Conservation (phyloP, 1,284 basidiomycete genomes). For the Cryptococcus maquisensis region DNA sequence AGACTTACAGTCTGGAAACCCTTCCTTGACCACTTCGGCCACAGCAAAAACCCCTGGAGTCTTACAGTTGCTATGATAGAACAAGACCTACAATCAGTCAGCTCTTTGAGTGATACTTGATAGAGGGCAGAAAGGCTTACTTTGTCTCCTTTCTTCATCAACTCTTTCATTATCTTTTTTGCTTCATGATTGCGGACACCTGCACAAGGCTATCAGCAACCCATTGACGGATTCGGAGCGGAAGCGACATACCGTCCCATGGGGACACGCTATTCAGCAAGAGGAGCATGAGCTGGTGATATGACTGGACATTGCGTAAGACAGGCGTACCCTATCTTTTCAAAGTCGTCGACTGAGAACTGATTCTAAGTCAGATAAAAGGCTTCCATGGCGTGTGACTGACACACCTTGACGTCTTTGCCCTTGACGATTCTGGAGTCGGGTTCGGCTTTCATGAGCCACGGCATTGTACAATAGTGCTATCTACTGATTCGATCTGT, state of each 20-base stretch:
- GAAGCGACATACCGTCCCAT: constrained; percentile 69
- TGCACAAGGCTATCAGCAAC: constrained; percentile 5
- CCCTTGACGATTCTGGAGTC: constrained; percentile 82
- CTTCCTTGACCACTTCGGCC: constrained; percentile 75
- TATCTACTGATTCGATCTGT: neutral
- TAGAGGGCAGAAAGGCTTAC: constrained; percentile 47
- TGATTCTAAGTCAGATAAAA: constrained; percentile 36
- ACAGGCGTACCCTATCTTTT: constrained; percentile 52
- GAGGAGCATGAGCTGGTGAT: neutral
- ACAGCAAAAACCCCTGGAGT: constrained; percentile 79
- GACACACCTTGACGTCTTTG: constrained; percentile 75
- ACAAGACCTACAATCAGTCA: constrained; percentile 46
- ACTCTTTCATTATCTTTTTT: constrained; percentile 79
- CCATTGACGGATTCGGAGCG: too few relatives aligned
- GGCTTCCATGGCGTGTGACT: neutral
- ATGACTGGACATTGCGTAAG: neutral
- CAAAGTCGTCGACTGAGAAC: constrained; percentile 90
- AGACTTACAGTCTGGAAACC: constrained; percentile 79
- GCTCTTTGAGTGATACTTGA: neutral
- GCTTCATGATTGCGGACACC: constrained; percentile 76
- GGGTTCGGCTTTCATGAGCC: constrained; percentile 90
- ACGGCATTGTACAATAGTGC: constrained; percentile 46
- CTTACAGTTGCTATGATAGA: constrained; percentile 92
- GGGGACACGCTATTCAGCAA: constrained; percentile 58
- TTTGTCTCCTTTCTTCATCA: constrained; percentile 78